Evolutionary conservation across 305 asterid genomes (phyloP).

Genomic region (Vinca major): DNA sequence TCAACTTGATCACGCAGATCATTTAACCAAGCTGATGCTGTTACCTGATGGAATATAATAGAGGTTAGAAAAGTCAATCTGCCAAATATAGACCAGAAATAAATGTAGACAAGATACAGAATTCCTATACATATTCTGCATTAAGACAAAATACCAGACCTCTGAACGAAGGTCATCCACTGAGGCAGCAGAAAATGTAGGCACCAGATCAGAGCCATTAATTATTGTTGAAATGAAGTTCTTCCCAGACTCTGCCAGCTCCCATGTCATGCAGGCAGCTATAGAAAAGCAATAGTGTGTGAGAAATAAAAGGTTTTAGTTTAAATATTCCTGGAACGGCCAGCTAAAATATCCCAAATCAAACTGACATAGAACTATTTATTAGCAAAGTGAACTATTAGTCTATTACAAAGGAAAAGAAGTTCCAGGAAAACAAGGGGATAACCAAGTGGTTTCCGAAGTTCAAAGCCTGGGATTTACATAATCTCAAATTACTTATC

Average conservation of each 20-base stretch:
- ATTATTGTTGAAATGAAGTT: slow-evolving; percentile 68
- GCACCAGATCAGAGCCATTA: slow-evolving; percentile 88
- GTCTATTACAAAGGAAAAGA: no score
- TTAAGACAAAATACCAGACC: slow-evolving; percentile 34
- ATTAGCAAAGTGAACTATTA: no score
- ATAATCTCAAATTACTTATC: no score
- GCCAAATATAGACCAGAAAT: slow-evolving; percentile 5
- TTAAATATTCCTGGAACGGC: no score
- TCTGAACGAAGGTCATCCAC: slow-evolving; percentile 81
- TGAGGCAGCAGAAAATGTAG: slow-evolving; percentile 77
- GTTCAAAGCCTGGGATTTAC: no score
- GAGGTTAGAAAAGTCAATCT: slow-evolving; percentile 15
- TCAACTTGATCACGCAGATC: slow-evolving; percentile 89
- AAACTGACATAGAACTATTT: not conserved
- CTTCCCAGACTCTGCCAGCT: slow-evolving; percentile 82
- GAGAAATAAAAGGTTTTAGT: slow-evolving; percentile 1
- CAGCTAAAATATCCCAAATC: not conserved
- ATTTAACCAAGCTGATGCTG: slow-evolving; percentile 80
- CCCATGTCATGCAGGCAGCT: slow-evolving; percentile 97
- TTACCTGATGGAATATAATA: slow-evolving; percentile 41
- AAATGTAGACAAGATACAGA: not conserved
- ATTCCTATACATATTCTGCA: not conserved
- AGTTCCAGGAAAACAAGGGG: no score
- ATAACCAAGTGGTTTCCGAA: no score
- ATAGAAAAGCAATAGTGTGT: slow-evolving; percentile 15